phyloP scores from a whole-genome alignment of 108 stramenopile genomes.

The Stephanodiscus triporus region DNA sequence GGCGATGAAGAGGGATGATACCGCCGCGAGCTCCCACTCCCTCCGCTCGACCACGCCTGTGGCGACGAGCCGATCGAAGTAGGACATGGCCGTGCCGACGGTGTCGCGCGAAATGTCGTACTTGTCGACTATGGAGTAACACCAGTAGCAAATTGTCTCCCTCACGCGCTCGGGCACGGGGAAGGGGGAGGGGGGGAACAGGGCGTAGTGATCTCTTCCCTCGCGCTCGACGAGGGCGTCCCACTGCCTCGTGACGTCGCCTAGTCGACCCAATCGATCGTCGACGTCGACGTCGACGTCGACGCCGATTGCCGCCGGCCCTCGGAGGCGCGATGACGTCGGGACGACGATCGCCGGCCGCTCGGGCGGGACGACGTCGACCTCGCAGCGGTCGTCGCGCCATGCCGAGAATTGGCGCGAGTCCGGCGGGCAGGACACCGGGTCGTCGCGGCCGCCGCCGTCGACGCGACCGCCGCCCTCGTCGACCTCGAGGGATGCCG shows the following conservation, averaged over 20 bases:
- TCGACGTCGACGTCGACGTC: not conserved
- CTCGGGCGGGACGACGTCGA: no score
- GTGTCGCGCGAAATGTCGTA: slow-evolving; percentile 5
- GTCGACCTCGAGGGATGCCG: no score
- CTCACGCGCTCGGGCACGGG: not conserved
- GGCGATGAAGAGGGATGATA: slow-evolving; percentile 6
- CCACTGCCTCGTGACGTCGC: not conserved
- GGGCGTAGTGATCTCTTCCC: not conserved
- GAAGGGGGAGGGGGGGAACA: not conserved
- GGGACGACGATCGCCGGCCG: no score
- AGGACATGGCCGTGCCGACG: slow-evolving; percentile 4
- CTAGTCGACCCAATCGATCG: not conserved
- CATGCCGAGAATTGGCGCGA: no score
- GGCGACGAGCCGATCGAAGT: slow-evolving; percentile 14
- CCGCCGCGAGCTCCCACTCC: not conserved
- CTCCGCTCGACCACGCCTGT: not conserved
- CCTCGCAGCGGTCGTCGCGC: no score
- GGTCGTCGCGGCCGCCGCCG: no score
- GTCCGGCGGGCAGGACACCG: no score
- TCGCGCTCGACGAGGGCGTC: slow-evolving; percentile 25
- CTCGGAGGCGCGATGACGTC: no score
- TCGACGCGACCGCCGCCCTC: no score
- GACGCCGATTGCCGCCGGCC: no score
- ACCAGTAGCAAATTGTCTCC: not conserved
- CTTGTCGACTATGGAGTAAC: not conserved